Conservation (phyloP, 345 rosid species). For the Lenwebbia sp. region DNA sequence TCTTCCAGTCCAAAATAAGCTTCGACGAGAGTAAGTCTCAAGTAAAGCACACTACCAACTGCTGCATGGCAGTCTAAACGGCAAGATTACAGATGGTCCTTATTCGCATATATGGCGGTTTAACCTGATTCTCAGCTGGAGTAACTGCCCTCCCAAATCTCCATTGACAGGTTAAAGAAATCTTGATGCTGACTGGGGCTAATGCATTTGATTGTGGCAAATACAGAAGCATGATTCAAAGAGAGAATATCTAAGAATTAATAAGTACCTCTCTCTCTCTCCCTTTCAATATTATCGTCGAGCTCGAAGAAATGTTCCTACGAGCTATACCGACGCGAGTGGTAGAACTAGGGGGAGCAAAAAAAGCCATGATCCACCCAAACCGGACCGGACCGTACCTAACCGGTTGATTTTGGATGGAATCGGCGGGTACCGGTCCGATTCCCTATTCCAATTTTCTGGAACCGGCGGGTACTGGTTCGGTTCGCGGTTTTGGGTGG, state of each 20-base stretch:
- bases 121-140: background rate
- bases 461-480: background rate
- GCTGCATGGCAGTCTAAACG: background rate
- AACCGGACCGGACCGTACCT: no score
- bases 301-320: slow-evolving; percentile 29
- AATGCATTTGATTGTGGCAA: background rate
- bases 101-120: background rate
- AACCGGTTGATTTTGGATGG: no score
- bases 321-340: slow-evolving; percentile 29
- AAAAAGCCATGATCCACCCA: no score
- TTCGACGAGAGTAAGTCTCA: background rate
- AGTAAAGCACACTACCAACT: background rate
- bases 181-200: background rate
- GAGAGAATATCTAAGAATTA: background rate
- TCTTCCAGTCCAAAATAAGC: slow-evolving; percentile 19
- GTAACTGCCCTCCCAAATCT: background rate
- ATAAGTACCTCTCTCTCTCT: slow-evolving; percentile 24
- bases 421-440: no score
- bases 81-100: background rate
- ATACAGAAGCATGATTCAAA: background rate
- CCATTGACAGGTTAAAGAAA: background rate
- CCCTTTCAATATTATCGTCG: slow-evolving; percentile 15
- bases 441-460: no score
- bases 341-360: slow-evolving; percentile 10
- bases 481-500: no score